Evolutionary conservation across 208 protist species (phyloP).

Genomic region (Kentomonas sorsogonicus): DNA sequence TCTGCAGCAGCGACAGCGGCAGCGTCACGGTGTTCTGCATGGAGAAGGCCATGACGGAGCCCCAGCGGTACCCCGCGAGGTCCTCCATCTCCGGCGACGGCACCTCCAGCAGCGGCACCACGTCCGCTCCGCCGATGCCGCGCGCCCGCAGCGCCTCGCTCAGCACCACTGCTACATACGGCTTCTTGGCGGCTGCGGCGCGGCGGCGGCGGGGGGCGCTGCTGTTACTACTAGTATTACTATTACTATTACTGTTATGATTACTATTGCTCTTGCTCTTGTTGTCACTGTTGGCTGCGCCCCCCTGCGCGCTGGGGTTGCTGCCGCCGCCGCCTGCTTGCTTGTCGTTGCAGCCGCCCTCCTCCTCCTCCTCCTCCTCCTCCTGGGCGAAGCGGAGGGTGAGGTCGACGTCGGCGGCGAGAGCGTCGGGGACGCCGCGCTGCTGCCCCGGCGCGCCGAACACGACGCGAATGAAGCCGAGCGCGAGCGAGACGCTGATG

Average conservation of each 20-base stretch:
- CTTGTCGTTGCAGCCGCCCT: not conserved
- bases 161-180: constrained; percentile 53
- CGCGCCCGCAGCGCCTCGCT: constrained; percentile 42
- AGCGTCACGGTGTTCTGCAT: constrained; percentile 76
- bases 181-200: too few relatives aligned
- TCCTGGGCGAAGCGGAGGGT: constrained; percentile 31
- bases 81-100: constrained; percentile 51
- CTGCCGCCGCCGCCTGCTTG: not conserved
- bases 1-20: constrained; percentile 63
- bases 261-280: constrained; percentile 30
- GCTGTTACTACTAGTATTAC: too few relatives aligned
- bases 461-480: constrained; percentile 14
- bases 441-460: constrained; percentile 17
- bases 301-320: not conserved
- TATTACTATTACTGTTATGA: too few relatives aligned
- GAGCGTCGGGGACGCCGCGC: constrained; percentile 47
- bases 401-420: constrained; percentile 37
- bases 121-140: constrained; percentile 40
- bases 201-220: not conserved
- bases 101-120: constrained; percentile 42
- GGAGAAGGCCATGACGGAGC: constrained; percentile 42
- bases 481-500: constrained; percentile 19
- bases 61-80: constrained; percentile 52
- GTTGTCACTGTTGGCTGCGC: not conserved
- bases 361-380: not conserved